Conservation (phyloP, 2,329 filamentous ascomycete genomes). For the Acrodontium crateriforme region DNA sequence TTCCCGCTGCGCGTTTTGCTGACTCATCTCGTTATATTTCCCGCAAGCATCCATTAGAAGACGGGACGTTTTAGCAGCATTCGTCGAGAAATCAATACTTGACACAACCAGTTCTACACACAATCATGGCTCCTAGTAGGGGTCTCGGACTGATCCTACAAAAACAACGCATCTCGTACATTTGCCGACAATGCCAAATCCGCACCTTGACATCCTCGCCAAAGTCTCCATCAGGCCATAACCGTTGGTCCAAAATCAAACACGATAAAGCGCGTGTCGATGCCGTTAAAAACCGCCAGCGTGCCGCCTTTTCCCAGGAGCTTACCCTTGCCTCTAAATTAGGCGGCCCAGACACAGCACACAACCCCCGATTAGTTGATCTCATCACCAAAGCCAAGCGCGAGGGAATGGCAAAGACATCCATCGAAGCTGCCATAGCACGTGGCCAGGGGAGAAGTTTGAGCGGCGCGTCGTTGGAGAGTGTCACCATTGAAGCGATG, state of each 20-base stretch:
- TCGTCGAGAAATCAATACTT: no score
- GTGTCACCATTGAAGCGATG: slow-evolving; percentile 65
- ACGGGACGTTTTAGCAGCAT: no score
- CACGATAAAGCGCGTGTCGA: slow-evolving; percentile 89
- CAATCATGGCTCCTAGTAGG: slow-evolving; percentile 20
- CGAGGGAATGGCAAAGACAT: slow-evolving; percentile 67
- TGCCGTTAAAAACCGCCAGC: slow-evolving; percentile 58
- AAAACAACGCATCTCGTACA: neutral
- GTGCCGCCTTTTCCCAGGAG: slow-evolving; percentile 54
- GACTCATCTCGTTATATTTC: no score
- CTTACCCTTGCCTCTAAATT: slow-evolving; percentile 68
- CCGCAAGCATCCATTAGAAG: no score
- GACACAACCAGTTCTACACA: no score
- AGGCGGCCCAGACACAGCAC: slow-evolving; percentile 57
- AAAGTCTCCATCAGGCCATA: slow-evolving; percentile 51
- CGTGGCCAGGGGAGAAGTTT: slow-evolving; percentile 74
- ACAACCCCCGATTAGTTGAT: slow-evolving; percentile 63
- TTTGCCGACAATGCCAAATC: slow-evolving; percentile 6
- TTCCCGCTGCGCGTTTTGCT: no score
- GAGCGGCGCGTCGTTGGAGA: slow-evolving; percentile 62
- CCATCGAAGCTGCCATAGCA: slow-evolving; percentile 75
- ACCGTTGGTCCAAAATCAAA: slow-evolving; percentile 90
- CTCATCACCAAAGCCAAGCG: slow-evolving; percentile 69
- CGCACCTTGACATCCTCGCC: slow-evolving; percentile 12
- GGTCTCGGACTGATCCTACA: slow-evolving; percentile 7